Evolutionary conservation across 345 rosid species (phyloP).

Genomic region (Eucalyptus cladocalyx): DNA sequence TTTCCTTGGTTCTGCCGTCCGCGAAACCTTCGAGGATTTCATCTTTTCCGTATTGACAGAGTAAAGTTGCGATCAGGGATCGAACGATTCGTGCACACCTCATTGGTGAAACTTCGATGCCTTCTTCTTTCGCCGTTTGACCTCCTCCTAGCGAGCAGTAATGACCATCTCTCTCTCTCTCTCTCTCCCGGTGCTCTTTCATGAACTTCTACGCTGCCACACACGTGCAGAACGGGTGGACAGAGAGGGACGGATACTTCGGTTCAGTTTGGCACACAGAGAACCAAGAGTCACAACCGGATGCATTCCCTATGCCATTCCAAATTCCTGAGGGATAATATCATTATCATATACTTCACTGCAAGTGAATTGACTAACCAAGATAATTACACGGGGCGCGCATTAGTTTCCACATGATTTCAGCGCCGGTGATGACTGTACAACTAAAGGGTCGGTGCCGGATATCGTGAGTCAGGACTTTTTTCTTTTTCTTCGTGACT

Average conservation of each 20-base stretch:
- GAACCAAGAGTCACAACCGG: background rate
- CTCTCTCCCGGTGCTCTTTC: background rate
- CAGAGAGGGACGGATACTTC: background rate
- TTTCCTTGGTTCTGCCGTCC: background rate
- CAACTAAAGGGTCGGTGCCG: background rate
- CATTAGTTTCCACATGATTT: background rate
- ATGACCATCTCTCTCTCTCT: background rate
- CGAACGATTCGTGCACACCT: background rate
- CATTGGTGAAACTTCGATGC: background rate
- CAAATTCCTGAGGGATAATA: background rate
- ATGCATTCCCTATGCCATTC: background rate
- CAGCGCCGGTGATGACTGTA: fast-evolving
- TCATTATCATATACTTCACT: background rate
- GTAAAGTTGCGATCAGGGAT: background rate
- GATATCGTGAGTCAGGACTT: fast-evolving
- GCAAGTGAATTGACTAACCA: background rate
- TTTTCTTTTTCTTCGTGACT: no score
- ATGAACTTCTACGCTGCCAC: background rate
- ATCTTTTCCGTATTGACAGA: background rate
- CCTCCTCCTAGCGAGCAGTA: background rate
- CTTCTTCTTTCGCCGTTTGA: background rate
- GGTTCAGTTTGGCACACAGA: background rate
- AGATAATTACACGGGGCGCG: background rate
- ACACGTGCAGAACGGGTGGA: background rate
- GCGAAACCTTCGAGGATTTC: background rate